Evolutionary conservation across 2,329 filamentous ascomycete species (phyloP).

Genomic region (Ophiosphaerella narmari): DNA sequence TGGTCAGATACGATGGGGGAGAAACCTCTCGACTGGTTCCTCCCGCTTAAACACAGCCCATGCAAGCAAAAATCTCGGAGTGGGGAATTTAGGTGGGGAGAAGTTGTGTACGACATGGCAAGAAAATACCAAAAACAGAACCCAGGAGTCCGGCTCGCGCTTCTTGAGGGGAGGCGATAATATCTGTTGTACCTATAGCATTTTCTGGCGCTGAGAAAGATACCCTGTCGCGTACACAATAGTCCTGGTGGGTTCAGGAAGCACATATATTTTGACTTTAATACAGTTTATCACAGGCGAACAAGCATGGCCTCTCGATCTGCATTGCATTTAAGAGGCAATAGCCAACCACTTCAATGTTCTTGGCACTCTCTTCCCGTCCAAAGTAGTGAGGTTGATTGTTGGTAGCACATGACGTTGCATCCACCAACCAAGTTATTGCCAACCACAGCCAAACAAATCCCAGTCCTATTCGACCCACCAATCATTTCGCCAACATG

Average conservation of each 20-base stretch:
- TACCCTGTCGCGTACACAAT: conserved; percentile 22
- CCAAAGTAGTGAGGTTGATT: too few species aligned
- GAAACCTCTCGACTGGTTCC: conserved; percentile 73
- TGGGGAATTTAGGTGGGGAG: conserved; percentile 71
- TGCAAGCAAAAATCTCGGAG: conserved; percentile 70
- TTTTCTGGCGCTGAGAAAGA: conserved; percentile 23
- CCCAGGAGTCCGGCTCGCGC: conserved; percentile 21
- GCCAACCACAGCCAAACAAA: background rate
- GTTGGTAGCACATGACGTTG: background rate
- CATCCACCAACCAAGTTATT: background rate
- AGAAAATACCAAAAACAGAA: conserved; percentile 30
- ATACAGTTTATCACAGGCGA: background rate
- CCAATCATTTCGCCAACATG: background rate
- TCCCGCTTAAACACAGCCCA: conserved; percentile 76
- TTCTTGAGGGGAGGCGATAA: conserved; percentile 16
- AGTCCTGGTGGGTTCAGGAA: background rate
- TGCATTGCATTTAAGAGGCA: too few species aligned
- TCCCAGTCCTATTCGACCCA: background rate
- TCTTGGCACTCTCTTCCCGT: background rate
- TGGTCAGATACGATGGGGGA: conserved; percentile 80
- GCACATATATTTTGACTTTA: background rate
- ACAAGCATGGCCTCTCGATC: background rate
- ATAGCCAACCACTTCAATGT: too few species aligned
- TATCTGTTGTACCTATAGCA: conserved; percentile 6
- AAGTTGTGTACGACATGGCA: conserved; percentile 54